phyloP scores from a whole-genome alignment of 768 basidiomycete species.

The Auriscalpium vulgare region DNA sequence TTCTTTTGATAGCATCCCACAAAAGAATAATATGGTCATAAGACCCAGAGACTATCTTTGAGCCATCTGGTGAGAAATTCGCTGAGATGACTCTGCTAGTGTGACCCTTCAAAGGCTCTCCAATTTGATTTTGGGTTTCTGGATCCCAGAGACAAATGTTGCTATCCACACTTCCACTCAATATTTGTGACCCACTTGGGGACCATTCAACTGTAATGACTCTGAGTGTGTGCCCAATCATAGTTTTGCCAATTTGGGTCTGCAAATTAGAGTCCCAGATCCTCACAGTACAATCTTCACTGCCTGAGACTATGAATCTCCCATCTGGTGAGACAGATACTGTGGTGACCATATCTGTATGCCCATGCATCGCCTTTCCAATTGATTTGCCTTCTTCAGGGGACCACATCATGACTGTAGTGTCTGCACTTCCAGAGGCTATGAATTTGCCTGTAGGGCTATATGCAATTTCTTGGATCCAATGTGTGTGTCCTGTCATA shows the following conservation, averaged over 20 bases:
- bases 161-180: background rate
- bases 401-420: constrained; percentile 5
- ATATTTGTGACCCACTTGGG: constrained; percentile 4
- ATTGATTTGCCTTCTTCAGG: background rate
- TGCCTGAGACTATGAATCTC: constrained; percentile 22
- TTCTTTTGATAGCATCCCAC: constrained; percentile 33
- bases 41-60: constrained; percentile 16
- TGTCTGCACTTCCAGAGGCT: background rate
- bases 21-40: constrained; percentile 42
- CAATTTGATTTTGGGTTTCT: background rate
- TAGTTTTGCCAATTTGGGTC: background rate
- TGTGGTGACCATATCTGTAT: constrained; percentile 2
- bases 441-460: constrained; percentile 1
- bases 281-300: constrained; percentile 22
- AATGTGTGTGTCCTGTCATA: constrained; percentile 3
- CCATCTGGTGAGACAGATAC: constrained; percentile 16
- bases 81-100: background rate
- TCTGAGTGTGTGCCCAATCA: background rate
- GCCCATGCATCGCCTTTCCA: background rate
- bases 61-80: constrained; percentile 11
- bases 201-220: constrained; percentile 3
- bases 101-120: background rate
- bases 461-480: constrained; percentile 5
- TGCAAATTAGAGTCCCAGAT: background rate
- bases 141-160: constrained; percentile 7